phyloP scores from a whole-genome alignment of 2,329 filamentous ascomycete genomes.

The Monilinia laxa region DNA sequence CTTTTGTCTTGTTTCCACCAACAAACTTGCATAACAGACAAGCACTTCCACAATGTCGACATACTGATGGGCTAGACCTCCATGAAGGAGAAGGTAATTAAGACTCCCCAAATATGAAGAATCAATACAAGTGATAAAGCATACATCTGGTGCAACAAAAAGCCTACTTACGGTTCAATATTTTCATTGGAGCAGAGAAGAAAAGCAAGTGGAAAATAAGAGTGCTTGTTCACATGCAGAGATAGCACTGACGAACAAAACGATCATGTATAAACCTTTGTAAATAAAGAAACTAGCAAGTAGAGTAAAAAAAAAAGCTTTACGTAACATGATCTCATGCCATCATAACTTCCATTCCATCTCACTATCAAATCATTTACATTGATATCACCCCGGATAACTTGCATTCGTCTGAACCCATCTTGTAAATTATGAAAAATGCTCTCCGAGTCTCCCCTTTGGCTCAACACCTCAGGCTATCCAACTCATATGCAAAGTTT shows the following conservation, averaged over 20 bases:
- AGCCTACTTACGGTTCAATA: no score
- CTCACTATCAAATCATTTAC: slow-evolving; percentile 12
- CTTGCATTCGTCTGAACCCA: slow-evolving; percentile 6
- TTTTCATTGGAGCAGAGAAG: not conserved
- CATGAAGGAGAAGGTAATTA: no score
- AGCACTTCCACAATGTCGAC: no score
- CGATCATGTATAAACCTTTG: slow-evolving; percentile 6
- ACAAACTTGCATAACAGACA: no score
- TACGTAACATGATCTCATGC: slow-evolving; percentile 19
- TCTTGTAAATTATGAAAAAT: slow-evolving; percentile 19
- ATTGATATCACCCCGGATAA: slow-evolving; percentile 3
- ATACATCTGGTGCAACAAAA: no score
- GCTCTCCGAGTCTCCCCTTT: not conserved
- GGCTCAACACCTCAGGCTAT: slow-evolving; percentile 3
- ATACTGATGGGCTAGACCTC: no score
- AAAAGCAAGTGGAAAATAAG: not conserved
- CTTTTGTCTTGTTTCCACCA: no score
- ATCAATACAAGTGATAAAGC: no score
- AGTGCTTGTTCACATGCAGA: not conserved
- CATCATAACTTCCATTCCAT: slow-evolving; percentile 22
- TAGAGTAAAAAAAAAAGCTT: slow-evolving; percentile 6
- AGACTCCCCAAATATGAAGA: no score
- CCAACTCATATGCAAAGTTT: slow-evolving; percentile 15
- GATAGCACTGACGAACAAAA: not conserved
- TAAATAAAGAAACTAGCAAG: slow-evolving; percentile 10